phyloP scores from a whole-genome alignment of 306 rosid species.

The Betula pendula region DNA sequence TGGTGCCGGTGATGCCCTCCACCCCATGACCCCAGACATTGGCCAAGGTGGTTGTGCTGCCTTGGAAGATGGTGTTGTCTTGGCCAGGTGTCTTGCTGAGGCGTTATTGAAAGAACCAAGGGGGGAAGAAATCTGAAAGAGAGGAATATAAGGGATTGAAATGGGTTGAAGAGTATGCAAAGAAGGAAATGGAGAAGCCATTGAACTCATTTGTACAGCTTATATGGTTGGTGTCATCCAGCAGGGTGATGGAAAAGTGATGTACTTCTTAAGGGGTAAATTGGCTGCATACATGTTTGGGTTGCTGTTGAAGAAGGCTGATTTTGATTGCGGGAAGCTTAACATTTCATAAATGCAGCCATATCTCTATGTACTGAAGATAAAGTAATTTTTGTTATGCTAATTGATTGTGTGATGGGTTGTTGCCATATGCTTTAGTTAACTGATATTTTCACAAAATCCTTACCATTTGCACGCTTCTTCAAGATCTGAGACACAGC shows the following conservation, averaged over 20 bases:
- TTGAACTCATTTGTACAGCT: background rate
- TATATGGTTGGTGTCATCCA: background rate
- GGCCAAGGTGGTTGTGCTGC: slow-evolving; percentile 70
- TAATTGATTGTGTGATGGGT: too few relatives aligned
- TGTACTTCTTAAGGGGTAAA: background rate
- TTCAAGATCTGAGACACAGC: too few relatives aligned
- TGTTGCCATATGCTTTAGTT: too few relatives aligned
- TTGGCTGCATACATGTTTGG: background rate
- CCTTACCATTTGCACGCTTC: too few relatives aligned
- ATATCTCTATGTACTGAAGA: too few relatives aligned
- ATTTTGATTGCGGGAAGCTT: slow-evolving; percentile 9
- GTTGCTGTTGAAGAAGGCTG: background rate
- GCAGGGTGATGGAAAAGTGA: background rate
- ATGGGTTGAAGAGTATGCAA: slow-evolving; percentile 38
- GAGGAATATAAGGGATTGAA: slow-evolving; percentile 34
- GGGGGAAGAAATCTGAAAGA: slow-evolving; percentile 17
- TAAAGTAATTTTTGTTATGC: too few relatives aligned
- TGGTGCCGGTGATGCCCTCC: slow-evolving; percentile 67
- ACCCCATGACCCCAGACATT: slow-evolving; percentile 67
- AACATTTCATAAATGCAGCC: background rate
- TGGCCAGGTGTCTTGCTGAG: slow-evolving; percentile 65
- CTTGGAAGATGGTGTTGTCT: slow-evolving; percentile 57
- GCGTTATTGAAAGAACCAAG: slow-evolving; percentile 31
- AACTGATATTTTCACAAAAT: too few relatives aligned
- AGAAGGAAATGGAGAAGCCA: slow-evolving; percentile 19